Evolutionary conservation across 2,329 filamentous ascomycete species (phyloP).

Genomic region (Gnomoniopsis sp.): DNA sequence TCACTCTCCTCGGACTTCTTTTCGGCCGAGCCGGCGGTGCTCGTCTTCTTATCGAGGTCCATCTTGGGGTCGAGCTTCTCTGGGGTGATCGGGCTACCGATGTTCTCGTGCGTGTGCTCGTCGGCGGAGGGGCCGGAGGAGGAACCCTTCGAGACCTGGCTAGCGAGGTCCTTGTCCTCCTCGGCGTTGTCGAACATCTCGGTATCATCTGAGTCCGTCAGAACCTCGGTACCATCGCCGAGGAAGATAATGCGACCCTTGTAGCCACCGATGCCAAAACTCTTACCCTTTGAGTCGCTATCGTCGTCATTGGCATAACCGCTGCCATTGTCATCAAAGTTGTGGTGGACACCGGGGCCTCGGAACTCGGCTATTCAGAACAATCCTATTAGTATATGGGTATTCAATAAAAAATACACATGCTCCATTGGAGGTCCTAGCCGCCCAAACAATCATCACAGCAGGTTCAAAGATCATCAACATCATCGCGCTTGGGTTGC

Average conservation of each 20-base stretch:
- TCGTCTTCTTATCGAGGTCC: slow-evolving; percentile 12
- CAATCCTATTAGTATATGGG: slow-evolving; percentile 22
- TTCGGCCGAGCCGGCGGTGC: not conserved
- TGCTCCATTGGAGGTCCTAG: not conserved
- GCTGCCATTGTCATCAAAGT: slow-evolving; percentile 76
- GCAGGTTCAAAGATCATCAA: not conserved
- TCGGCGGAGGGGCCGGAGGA: slow-evolving; percentile 23
- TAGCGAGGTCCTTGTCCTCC: slow-evolving; percentile 81
- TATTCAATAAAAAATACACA: not conserved
- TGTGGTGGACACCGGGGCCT: slow-evolving; percentile 76
- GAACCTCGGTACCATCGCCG: slow-evolving; percentile 89
- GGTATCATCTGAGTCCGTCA: slow-evolving; percentile 82
- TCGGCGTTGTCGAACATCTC: slow-evolving; percentile 89
- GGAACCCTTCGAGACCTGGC: slow-evolving; percentile 71
- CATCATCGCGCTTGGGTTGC: slow-evolving; percentile 39
- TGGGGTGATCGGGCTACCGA: slow-evolving; percentile 18
- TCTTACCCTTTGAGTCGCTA: slow-evolving; percentile 46
- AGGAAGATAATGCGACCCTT: slow-evolving; percentile 89
- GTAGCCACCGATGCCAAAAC: slow-evolving; percentile 66
- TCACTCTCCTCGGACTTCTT: slow-evolving; percentile 3
- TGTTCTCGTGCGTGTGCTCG: slow-evolving; percentile 18
- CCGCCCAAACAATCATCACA: not conserved
- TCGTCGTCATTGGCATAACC: slow-evolving; percentile 75
- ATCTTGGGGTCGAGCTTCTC: slow-evolving; percentile 19
- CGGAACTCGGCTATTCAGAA: slow-evolving; percentile 70